Evolutionary conservation across 805 yeast species (phyloP), one percentile per base, ranked within the genome.

Genomic region (Candida methanosorbosa): DNA sequence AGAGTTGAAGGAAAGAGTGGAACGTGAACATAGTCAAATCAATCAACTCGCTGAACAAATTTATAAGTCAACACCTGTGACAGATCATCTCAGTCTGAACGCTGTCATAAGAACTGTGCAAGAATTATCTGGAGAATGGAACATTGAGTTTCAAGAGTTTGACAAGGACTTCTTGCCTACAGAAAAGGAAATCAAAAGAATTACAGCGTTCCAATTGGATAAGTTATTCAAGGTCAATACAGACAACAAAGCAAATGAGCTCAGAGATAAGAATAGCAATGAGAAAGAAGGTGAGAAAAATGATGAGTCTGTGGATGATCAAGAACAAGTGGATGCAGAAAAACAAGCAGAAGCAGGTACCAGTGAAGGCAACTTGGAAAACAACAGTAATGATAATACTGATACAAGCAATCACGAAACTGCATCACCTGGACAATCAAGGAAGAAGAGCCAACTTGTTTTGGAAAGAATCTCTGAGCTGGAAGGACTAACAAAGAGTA

Each of bases 151-250:
- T 48, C 69, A 75, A 25, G 81, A 75, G 7, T 90, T 92, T 59
- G 97, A 84, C 39, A 69, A 70, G 29, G 68, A 68, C 16, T 92
- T 72, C 50, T 68, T 90, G 39, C 97, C 97, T 1, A 77, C 94
- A 8, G 97, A 92, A 54, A 84, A 80, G 48, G 98, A 92, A 66
- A 83, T 92, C 44, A 78, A 94, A 5, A 69, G 85, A 42, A 83
- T 92, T 29, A 88, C 98, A 2, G 82, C 95, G 4, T 79, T 80
- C 46, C 97, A 90, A 51, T 62, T 90, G 48, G 75, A 78, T 40
- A 81, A 79, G 44, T 66, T 88, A 32, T 78, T 90, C 44, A 58
- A 73, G 48, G 87, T 54, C 19, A 40, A 35, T 19, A 32, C 30
- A 19, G 42, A 38, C 9, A 24, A 13, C 14, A 48, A 41, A 31